phyloP scores from a whole-genome alignment of 1,284 basidiomycete species.

The Irpex sp. region DNA sequence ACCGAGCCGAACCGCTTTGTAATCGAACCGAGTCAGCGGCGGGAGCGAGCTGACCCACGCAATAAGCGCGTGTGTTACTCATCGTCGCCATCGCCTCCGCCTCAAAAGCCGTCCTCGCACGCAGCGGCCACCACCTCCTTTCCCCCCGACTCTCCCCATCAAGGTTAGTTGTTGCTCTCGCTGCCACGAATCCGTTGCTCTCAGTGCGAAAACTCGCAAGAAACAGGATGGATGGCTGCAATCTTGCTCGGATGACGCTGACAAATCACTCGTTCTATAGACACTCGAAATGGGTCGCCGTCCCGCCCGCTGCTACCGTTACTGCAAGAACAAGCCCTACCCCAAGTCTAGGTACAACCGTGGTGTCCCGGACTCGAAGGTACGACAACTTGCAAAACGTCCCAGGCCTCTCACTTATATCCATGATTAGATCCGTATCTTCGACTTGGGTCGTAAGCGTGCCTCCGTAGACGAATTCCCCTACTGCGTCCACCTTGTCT shows the following conservation, averaged over 20 bases:
- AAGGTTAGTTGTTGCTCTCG: constrained; percentile 18
- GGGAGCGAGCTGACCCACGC: background rate
- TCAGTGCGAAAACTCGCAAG: constrained; percentile 10
- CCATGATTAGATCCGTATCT: constrained; percentile 73
- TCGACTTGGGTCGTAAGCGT: constrained; percentile 92
- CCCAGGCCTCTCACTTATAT: background rate
- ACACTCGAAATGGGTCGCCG: constrained; percentile 77
- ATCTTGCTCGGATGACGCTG: constrained; percentile 23
- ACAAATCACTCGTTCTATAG: constrained; percentile 7
- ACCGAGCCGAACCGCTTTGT: background rate
- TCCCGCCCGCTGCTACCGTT: constrained; percentile 94
- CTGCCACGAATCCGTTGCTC: constrained; percentile 9
- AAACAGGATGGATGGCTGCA: constrained; percentile 22
- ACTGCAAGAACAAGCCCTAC: constrained; percentile 98
- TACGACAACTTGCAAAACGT: constrained; percentile 20
- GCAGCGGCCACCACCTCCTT: constrained; percentile 10
- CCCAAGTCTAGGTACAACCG: constrained; percentile 96
- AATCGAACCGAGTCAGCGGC: background rate
- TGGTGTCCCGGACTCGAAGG: constrained; percentile 95
- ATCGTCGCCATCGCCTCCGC: constrained; percentile 16
- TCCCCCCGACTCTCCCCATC: constrained; percentile 15
- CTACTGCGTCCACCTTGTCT: constrained; percentile 93
- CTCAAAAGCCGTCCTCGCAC: constrained; percentile 21
- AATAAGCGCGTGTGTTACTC: constrained; percentile 20
- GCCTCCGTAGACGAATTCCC: constrained; percentile 97